Evolutionary conservation across 2,329 filamentous ascomycete genomes (phyloP), one percentile per base, ranked within the genome.

Genomic region (Claviceps sp.): DNA sequence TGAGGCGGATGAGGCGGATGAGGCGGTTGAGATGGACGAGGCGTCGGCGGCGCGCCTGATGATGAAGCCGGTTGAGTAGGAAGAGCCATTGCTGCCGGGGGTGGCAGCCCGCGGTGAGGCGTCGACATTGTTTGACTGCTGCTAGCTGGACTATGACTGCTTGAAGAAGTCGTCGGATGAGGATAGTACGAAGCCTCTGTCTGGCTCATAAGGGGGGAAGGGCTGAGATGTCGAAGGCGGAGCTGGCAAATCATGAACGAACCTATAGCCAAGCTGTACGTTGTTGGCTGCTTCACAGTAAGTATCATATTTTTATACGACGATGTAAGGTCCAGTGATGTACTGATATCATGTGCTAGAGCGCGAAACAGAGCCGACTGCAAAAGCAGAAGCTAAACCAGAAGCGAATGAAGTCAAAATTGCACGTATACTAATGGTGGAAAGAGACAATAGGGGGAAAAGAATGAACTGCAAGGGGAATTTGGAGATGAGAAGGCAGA

Each of bases 81-180:
- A 58, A 84, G 68, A 60, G 77, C 74, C 77, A 85, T 79, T 65
- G 78, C 78, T 61, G 79, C 77, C 68, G 84, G 82, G 53, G 79
- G 78, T 65, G 84, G 84, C 71, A 87, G 70, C 61, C 79, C 80
- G 68, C 83, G 79, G 67, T 84, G 82, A 67, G 81, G 77, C 62
- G 76, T 78, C 63, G 83, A 82, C 84, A 87, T 87, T 66, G 70
- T 70, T 70, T 76, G 72, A 34, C 14, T 50, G 48, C 40, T 37
- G 60, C 67, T 66, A 55, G 70, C 66, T 54, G 75, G 70, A 63
- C 73, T 76, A 62, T 71, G 67, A 61, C 69, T 72, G 45, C 66
- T 69, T 55, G 70, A 66, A 55, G 70, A 67, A 55, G 67, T 59
- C 57, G 65, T 60, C 54, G 68, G 61, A 52, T 68, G 56, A 54